Evolutionary conservation across 108 stramenopile genomes (phyloP), one percentile per base, ranked within the genome.

Genomic region (Pseudonitzschia pungens): DNA sequence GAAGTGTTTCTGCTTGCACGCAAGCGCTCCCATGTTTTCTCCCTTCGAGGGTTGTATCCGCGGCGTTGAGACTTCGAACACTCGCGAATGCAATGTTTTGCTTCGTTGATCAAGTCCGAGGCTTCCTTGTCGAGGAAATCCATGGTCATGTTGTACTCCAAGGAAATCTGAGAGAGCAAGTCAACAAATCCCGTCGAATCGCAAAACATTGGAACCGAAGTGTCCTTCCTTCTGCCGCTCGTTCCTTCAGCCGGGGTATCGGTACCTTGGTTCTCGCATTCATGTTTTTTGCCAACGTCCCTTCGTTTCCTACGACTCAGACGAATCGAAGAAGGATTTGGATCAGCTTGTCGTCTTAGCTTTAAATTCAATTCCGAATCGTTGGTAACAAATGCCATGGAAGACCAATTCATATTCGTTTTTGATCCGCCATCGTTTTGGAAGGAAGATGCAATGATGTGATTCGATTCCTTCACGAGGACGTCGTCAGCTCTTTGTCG

Each of bases 1-100:
- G 52, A 15, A 67, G 53, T 52, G 42, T 29, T 42, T 76, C 68
- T 32, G 68, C 75, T 44, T 68, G 68, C 20, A 76, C 68, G 29
- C 68, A 68, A n/a, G 26, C 75, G 67, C 27, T 76, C 52, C 75
- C 75, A 76, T 27, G 75, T 76, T 41, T 60, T 62, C 58, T 76
- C 75, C 29, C 75, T 66, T 0, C 68, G 57, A 14, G 68, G 75
- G 21, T 76, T 76, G 65, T 62, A 69, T 20, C 48, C 41, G 2
- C 20, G n/a, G 40, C 53, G 40, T 41, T 55, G 73, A 7, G 18
- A 4, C 41, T 58, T 55, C 41, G 57, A 32, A 59, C 53, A 69
- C 18, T 36, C 7, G 7, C 42, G 50, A 14, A 74, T n/a, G 5
- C 44, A 50, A 22, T 31, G 4, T 60, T 76, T 45, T 22, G 58